These are phyloP conservation scores for Mycena haematopus DNA, from an alignment of 768 basidiomycete genomes.

Conservation along the genomic window DNA sequence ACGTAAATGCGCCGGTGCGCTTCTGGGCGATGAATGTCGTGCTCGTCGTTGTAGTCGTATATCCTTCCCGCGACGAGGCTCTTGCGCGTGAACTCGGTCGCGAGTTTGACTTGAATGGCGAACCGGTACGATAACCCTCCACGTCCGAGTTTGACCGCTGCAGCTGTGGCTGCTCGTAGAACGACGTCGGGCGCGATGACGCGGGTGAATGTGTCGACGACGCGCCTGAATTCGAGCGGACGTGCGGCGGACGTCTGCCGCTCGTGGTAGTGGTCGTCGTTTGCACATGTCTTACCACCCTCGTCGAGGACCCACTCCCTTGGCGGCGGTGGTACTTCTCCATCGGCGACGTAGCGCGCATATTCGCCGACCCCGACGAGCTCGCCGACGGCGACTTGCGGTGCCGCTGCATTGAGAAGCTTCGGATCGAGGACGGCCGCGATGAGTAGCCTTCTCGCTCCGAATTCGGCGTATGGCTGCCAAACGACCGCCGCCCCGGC, in stretches of 20 bases:
- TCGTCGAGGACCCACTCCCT: constrained; percentile 83
- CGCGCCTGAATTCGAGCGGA: constrained; percentile 75
- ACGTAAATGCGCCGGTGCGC: constrained; percentile 71
- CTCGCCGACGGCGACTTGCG: constrained; percentile 79
- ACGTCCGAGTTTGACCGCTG: constrained; percentile 56
- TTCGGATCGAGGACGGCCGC: constrained; percentile 86
- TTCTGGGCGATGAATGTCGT: constrained; percentile 86
- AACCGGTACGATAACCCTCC: constrained; percentile 66
- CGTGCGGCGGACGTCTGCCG: constrained; percentile 54
- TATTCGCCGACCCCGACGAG: constrained; percentile 72
- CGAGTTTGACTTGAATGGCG: constrained; percentile 63
- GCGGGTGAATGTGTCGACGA: constrained; percentile 79
- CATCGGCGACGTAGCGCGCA: constrained; percentile 79
- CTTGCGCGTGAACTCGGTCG: constrained; percentile 56
- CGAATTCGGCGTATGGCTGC: constrained; percentile 86
- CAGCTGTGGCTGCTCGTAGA: constrained; percentile 57
- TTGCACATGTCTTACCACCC: constrained; percentile 74
- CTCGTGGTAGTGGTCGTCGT: constrained; percentile 38
- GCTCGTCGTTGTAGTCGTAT: constrained; percentile 38
- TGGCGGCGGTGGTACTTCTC: constrained; percentile 79
- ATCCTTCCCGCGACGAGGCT: constrained; percentile 43
- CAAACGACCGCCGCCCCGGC: constrained; percentile 73
- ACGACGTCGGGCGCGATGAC: constrained; percentile 80
- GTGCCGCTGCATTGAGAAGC: constrained; percentile 70
- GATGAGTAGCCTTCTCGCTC: constrained; percentile 82